phyloP scores from a whole-genome alignment of 2,329 filamentous ascomycete genomes.

The Colletotrichum sidae region DNA sequence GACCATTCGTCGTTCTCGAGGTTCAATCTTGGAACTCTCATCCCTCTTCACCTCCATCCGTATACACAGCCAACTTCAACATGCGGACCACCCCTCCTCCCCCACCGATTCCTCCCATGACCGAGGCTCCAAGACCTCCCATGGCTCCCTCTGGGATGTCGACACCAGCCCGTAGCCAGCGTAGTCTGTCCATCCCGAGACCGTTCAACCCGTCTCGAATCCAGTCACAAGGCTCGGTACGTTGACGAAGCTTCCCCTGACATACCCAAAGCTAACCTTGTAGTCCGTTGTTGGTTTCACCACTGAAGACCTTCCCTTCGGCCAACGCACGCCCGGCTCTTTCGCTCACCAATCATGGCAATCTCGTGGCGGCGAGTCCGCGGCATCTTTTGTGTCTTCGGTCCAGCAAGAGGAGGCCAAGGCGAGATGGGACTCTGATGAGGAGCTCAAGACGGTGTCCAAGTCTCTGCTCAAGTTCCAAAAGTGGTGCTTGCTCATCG shows the following conservation, averaged over 20 bases:
- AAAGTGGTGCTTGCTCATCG: conserved; percentile 53
- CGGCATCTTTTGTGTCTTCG: conserved; percentile 50
- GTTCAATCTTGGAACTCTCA: not conserved
- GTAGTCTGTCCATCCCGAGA: conserved; percentile 35
- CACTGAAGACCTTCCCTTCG: conserved; percentile 42
- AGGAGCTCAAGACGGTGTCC: conserved; percentile 53
- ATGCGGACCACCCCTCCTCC: conserved; percentile 16
- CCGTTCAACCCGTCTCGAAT: conserved; percentile 25
- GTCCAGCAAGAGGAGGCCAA: conserved; percentile 53
- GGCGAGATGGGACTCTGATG: conserved; percentile 52
- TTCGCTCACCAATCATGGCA: conserved; percentile 45
- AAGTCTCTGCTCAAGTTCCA: conserved; percentile 51
- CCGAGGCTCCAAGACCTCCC: conserved; percentile 20
- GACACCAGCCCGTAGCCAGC: conserved; percentile 31
- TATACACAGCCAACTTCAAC: not conserved
- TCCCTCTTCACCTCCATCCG: conserved; percentile 2
- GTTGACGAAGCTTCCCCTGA: not conserved
- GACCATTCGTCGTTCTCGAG: conserved; percentile 8
- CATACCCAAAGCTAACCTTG: not conserved
- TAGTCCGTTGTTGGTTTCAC: conserved; percentile 51
- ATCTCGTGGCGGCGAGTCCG: conserved; percentile 48
- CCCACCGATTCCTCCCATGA: conserved; percentile 13
- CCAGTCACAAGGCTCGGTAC: conserved; percentile 29
- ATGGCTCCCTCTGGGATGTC: conserved; percentile 18
- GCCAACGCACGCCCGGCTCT: conserved; percentile 47